Evolutionary conservation across 1,139 yeast genomes (phyloP), one percentile per base, ranked within the genome.

Genomic region (Candida sanyaensis): DNA sequence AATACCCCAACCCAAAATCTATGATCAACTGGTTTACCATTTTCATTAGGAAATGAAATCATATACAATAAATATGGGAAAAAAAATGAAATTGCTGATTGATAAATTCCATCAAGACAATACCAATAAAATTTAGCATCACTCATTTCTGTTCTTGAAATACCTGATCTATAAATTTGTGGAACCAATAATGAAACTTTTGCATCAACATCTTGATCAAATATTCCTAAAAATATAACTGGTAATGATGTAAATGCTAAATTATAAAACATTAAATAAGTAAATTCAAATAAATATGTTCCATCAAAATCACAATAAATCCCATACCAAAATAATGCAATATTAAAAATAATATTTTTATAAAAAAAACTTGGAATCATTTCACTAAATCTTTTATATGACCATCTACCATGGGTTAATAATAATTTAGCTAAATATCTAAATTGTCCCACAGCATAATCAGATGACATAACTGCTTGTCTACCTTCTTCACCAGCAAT

Each of bases 401-500:
- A 88, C 97, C 98, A 93, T 65, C 98, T 81, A 36, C 99, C 99
- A 70, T 93, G 99, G 27, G 90, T 95, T 48, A 93, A 71, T 46
- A 93, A 71, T 55, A 93, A 74, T 57, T 92, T 79, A 0, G 90
- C 80, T 62, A 93, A 67, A 62, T 80, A 93, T 61, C 98, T 77
- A 71, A 93, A 93, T 66, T 93, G 98, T 11, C 97, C 99, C 65
- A 93, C 75, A 2, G 97, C 98, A 69, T 91, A 93, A 73, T 93
- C 99, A 0, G 97, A 88, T 7, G 96, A 87, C 99, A 93, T 93
- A 9, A 86, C 98, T 11, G 99, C 99, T 66, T 92, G 98, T 43
- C 98, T 78, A 56, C 99, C 99, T 75, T 93, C 99, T 89, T 90
- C 88, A 58, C 99, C 99, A 61, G 95, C 89, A 56, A 93, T 93